Evolutionary conservation across 257 asterid genomes (phyloP).

Genomic region (Jasminum sambac): DNA sequence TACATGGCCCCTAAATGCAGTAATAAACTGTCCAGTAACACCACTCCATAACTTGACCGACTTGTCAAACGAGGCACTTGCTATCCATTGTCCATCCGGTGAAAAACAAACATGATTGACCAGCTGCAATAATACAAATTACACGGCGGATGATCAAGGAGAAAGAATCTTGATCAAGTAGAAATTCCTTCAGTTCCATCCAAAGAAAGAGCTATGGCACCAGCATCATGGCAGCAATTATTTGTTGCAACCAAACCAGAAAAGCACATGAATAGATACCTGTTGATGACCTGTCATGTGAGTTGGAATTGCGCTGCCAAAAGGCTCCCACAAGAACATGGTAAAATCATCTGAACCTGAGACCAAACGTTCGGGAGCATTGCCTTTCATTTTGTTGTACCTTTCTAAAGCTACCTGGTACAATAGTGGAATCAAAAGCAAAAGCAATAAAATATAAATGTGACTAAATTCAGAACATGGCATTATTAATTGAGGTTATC

Average conservation of each 20-base stretch:
- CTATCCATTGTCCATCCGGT: slow-evolving; percentile 94
- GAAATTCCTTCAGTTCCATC: not conserved
- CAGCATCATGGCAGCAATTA: not conserved
- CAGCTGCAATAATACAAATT: slow-evolving; percentile 52
- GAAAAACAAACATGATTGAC: slow-evolving; percentile 96
- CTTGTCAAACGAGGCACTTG: slow-evolving; percentile 95
- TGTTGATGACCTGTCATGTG: slow-evolving; percentile 99
- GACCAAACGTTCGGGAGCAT: slow-evolving; percentile 84
- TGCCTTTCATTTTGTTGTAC: slow-evolving; percentile 74
- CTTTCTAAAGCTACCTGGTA: slow-evolving; percentile 84
- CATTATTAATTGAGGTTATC: not conserved
- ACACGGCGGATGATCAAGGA: slow-evolving; percentile 5
- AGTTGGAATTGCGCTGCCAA: slow-evolving; percentile 60
- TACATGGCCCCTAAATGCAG: slow-evolving; percentile 93
- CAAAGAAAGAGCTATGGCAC: slow-evolving; percentile 5
- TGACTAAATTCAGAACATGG: not conserved
- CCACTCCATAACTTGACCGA: slow-evolving; percentile 98
- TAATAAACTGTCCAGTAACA: slow-evolving; percentile 76
- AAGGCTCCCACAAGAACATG: slow-evolving; percentile 98
- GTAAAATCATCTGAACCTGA: slow-evolving; percentile 98
- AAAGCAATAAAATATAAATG: slow-evolving; percentile 7
- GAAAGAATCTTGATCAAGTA: not conserved
- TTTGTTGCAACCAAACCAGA: not conserved
- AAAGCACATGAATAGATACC: slow-evolving; percentile 34
- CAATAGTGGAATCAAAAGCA: slow-evolving; percentile 10